Evolutionary conservation across 495 filamentous ascomycete genomes (phyloP), one percentile per base, ranked within the genome.

Genomic region (Aspergillus bertholletiae): DNA sequence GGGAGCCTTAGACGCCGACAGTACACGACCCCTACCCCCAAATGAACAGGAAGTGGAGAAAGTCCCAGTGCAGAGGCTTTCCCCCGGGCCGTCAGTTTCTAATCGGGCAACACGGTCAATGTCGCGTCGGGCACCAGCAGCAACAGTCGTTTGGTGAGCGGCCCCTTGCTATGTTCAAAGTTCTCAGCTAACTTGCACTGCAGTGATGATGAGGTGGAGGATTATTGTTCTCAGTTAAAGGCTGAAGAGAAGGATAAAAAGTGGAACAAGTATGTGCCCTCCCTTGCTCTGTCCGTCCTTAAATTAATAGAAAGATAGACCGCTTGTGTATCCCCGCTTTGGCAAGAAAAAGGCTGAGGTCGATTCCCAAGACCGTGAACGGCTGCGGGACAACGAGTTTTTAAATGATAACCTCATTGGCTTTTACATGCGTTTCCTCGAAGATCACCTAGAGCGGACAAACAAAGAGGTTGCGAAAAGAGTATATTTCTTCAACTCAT

Each of bases 381-480:
- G 91, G 32, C 78, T 97, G 18, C 86, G 92, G 49, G 89, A 90
- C 55, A 84, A 84, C n/a, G 79, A 96, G 59, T 96, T 88, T 51
- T 67, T 98, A 17, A 98, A 98, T 60, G 94, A 98, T 71, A 96
- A 90, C 63, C 72, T 98, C 24, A 86, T 98, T 51, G 83, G 78
- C 18, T 97, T 96, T 65, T 95, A 93, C 60, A 78, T 96, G 32
- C 83, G 83, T 24, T 88, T 86, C 60, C 72, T 96, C 13, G 84
- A 93, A 64, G 78, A 86, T 54, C 70, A 83, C 48, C 73, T 87
- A 41, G 74, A 84, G 46, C 65, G 79, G 21, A 75, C 73, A 13
- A 77, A 82, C 43, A 72, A 79, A 1, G 79, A 82, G 17, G 63
- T 83, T 34, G 79, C 84, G 6, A 78, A 84, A 55, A 79, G 83